Conservation (phyloP, 2,329 filamentous ascomycete genomes). For the Neonectria sp. region DNA sequence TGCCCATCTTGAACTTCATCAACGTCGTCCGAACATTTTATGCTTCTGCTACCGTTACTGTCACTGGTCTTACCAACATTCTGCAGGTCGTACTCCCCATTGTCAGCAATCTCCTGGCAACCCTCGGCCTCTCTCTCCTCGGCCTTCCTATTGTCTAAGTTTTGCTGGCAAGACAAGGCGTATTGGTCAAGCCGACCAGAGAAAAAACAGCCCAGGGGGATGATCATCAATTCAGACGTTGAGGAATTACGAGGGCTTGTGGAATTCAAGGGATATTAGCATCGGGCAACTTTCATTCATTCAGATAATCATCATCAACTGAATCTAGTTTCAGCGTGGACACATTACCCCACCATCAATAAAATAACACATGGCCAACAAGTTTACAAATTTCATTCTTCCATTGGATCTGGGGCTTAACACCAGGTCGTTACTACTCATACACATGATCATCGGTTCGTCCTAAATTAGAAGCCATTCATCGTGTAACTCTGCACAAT, state of each 20-base stretch:
- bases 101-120: not conserved
- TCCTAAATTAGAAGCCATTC: too few relatives aligned
- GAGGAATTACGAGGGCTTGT: not conserved
- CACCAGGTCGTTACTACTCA: too few relatives aligned
- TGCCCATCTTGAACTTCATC: not conserved
- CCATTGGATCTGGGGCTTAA: too few relatives aligned
- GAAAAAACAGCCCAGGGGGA: too few relatives aligned
- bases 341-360: not conserved
- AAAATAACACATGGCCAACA: not conserved
- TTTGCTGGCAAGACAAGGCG: too few relatives aligned
- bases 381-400: not conserved
- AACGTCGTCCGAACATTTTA: not conserved
- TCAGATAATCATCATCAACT: slow-evolving; percentile 5
- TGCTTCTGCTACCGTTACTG: not conserved
- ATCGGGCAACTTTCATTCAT: not conserved
- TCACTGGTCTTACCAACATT: not conserved
- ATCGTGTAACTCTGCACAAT: too few relatives aligned
- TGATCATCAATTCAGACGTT: not conserved
- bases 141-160: not conserved
- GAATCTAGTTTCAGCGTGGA: not conserved
- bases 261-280: not conserved
- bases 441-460: too few relatives aligned
- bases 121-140: not conserved
- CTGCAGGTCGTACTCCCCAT: not conserved
- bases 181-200: too few relatives aligned